Conservation (phyloP, 2,329 filamentous ascomycete species). For the Scytalidium lignicola region DNA sequence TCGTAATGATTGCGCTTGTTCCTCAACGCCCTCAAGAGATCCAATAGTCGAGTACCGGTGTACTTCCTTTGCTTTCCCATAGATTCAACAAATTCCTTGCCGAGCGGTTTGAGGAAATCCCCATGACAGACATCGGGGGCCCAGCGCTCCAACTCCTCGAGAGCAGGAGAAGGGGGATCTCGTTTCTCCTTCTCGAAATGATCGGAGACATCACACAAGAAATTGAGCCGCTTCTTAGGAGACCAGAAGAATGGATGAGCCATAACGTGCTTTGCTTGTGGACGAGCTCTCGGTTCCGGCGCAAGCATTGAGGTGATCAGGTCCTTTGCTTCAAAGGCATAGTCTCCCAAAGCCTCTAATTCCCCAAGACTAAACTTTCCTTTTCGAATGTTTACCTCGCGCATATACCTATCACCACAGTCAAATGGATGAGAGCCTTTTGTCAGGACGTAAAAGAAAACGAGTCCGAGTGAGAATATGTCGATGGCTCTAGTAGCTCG, state of each 20-base stretch:
- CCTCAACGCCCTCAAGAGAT: constrained; percentile 79
- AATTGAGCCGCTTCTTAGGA: constrained; percentile 79
- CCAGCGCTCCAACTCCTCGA: constrained; percentile 54
- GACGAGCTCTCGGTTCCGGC: constrained; percentile 50
- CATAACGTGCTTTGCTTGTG: constrained; percentile 74
- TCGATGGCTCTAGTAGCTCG: constrained; percentile 94
- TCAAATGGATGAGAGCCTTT: constrained; percentile 91
- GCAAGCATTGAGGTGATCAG: constrained; percentile 76
- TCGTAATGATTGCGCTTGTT: constrained; percentile 99
- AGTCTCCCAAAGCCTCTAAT: constrained; percentile 73
- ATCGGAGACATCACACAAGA: constrained; percentile 94
- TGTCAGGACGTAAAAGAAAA: constrained; percentile 99
- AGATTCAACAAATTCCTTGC: constrained; percentile 79
- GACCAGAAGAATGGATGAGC: constrained; percentile 97
- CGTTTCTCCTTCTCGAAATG: constrained; percentile 91
- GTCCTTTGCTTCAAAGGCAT: constrained; percentile 80
- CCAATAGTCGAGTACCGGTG: constrained; percentile 74
- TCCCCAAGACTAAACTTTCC: constrained; percentile 68
- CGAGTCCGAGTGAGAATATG: constrained; percentile 92
- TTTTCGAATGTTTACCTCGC: constrained; percentile 96
- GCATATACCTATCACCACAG: constrained; percentile 88
- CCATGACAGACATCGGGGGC: constrained; percentile 51
- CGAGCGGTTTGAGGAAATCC: constrained; percentile 75
- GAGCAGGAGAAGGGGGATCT: constrained; percentile 68
- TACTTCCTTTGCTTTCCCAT: constrained; percentile 95